phyloP scores from a whole-genome alignment of 2,329 filamentous ascomycete species.

The Fusarium beomiforme region DNA sequence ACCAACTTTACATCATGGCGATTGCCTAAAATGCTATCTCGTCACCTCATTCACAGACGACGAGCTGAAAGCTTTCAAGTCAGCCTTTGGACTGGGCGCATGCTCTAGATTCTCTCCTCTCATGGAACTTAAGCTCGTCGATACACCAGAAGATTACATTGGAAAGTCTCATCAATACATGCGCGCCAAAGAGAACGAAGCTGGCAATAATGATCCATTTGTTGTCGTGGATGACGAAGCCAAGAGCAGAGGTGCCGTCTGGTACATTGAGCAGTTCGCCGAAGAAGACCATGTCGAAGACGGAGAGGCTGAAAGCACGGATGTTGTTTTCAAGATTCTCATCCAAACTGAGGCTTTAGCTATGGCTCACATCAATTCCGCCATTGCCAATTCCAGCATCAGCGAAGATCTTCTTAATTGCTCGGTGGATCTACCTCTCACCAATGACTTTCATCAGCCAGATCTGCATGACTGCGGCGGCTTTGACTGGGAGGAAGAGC shows the following conservation, averaged over 20 bases:
- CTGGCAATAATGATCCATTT: not conserved
- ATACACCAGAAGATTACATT: not conserved
- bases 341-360: not conserved
- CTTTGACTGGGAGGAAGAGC: not conserved
- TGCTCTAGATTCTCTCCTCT: not conserved
- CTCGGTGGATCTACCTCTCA: not conserved
- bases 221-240: not conserved
- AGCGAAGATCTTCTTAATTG: not conserved
- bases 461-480: not conserved
- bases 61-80: not conserved
- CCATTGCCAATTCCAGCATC: not conserved
- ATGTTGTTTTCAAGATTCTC: constrained; percentile 1
- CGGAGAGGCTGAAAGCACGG: not conserved
- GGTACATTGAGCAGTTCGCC: constrained; percentile 4
- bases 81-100: not conserved
- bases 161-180: constrained; percentile 4
- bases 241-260: not conserved
- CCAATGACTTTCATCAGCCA: not conserved
- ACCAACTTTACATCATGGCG: rapidly evolving
- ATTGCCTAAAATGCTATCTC: constrained; percentile 3
- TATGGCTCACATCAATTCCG: not conserved
- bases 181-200: not conserved
- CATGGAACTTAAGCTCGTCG: not conserved
- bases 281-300: not conserved
- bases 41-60: not conserved